Base-by-base conservation (phyloP, 2,329 filamentous ascomycete species). In the Myriosclerotinia duriaeana region DNA sequence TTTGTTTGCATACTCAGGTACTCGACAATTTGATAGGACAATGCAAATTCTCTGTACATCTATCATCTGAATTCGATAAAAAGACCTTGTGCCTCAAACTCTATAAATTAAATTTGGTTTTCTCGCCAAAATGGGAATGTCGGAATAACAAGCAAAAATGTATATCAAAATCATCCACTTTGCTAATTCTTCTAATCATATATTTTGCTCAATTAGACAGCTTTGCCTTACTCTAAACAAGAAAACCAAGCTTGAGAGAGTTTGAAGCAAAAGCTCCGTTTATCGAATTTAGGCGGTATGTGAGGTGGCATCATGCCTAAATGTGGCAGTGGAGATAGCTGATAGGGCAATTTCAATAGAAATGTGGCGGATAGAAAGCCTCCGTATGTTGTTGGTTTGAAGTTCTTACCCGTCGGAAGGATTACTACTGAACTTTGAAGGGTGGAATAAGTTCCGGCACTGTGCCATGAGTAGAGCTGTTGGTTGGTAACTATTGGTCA, bases 351-450 rank as follows among this genome's bases (percentile, higher is more conserved):
- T 30, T 46, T 42, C 15, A 36, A 17, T 50, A 15, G 12, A 50
- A 53, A 38, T 8, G 8, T 53, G 3, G 12, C 26, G 44, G 46
- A 15, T 12, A 59, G 14, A 58, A 22, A 38, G 44, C 17, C 54
- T 30, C 38, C 14, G n/a, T 22, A 44, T 9, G 54, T 59, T 9
- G 54, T 59, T 26, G 12, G 34, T 9, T 26, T 54, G 26, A 64
- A 46, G 40, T 22, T 11, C 40, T 55, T 64, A 48, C 26, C 48
- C 38, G 50, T 44, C 50, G 60, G 60, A 63, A 63, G 30, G 56
- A 60, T 60, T 60, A 34, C 42, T 53, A n/a, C 52, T 30, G 52
- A n/a, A n/a, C n/a, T n/a, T n/a, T n/a, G n/a, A 53, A 44, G 55
- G 26, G 42, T 48, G 55, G 55, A 30, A 60, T 48, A 44, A 38